A percentile compares a stretch with the other conserved stretches of the same genome.
phyloP scores from a whole-genome alignment of 805 yeast species.

The Candida gorgasii region DNA sequence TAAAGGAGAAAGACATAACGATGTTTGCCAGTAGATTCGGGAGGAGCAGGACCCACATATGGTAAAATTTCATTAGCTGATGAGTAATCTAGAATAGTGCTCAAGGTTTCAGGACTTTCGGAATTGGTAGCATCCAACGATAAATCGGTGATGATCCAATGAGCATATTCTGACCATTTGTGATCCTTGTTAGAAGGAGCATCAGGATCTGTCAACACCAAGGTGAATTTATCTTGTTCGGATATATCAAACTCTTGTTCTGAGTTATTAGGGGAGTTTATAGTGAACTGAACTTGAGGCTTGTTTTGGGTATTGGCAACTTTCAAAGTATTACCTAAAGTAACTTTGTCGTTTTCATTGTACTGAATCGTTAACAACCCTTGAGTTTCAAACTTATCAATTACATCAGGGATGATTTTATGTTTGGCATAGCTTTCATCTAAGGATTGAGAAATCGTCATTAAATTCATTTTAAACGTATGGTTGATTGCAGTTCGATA shows the following conservation, averaged over 20 bases:
- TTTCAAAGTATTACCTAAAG: slow-evolving; percentile 73
- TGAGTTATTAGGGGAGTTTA: slow-evolving; percentile 44
- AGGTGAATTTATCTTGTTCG: slow-evolving; percentile 58
- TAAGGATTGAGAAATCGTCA: slow-evolving; percentile 56
- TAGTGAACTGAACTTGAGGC: slow-evolving; percentile 69
- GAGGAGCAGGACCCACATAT: slow-evolving; percentile 90
- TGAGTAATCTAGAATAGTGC: slow-evolving; percentile 34
- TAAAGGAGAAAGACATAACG: slow-evolving; percentile 78
- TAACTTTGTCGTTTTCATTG: slow-evolving; percentile 57
- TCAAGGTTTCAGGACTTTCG: slow-evolving; percentile 25
- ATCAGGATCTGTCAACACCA: slow-evolving; percentile 90
- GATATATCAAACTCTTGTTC: slow-evolving; percentile 44
- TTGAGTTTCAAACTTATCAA: slow-evolving; percentile 49
- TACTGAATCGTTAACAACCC: slow-evolving; percentile 66
- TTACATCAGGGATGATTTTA: slow-evolving; percentile 54
- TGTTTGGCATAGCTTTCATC: slow-evolving; percentile 51
- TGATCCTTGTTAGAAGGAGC: slow-evolving; percentile 84
- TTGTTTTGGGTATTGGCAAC: slow-evolving; percentile 64
- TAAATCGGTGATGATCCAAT: slow-evolving; percentile 64
- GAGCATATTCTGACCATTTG: slow-evolving; percentile 87
- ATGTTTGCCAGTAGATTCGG: slow-evolving; percentile 80
- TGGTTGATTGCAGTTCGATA: not conserved
- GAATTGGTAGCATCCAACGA: slow-evolving; percentile 26
- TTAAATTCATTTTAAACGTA: slow-evolving; percentile 36
- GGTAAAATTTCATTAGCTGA: slow-evolving; percentile 47